Evolutionary conservation across 257 asterid species (phyloP), one percentile per base, ranked within the genome.

Genomic region (Fraxinus excelsior): DNA sequence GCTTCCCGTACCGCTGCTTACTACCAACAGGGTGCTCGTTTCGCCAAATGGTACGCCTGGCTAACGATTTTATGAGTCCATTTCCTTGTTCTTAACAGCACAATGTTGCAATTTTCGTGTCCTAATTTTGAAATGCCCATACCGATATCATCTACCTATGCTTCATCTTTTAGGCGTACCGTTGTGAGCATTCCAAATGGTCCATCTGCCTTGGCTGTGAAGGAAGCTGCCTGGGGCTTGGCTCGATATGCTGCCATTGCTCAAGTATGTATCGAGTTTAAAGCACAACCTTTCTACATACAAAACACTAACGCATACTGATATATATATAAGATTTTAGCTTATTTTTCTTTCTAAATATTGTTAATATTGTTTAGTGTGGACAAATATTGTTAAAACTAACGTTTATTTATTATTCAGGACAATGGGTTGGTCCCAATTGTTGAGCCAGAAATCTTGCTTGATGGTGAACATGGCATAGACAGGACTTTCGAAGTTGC

Each of bases 151-250:
- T 60, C 5, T 7, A 19, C 38, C 3, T 21, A 1, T 26, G 44
- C 32, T 49, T 68, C 26, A 67, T 76, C 72, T 60, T 77, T 72
- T 70, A 94, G 98, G 98, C 97, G 98, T 88, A 92, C 96, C 2
- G 97, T 94, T 74, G 97, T 94, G 91, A 92, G 97, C 91, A 92
- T 92, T 80, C 98, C 98, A 49, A 92, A 92, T 31, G 97, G 98
- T 7, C 98, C 98, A 53, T 89, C 98, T 74, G 97, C 96, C 8
- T 84, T 92, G 87, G 98, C 98, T 28, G 97, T 94, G 80, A 94
- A 94, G 88, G 98, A 94, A 87, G 98, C 98, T 13, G 98, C 98
- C 34, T 92, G 98, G 98, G 98, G 98, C 18, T 76, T 94, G 82
- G 98, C 98, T 85, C 96, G 98, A 60, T 94, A 94, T 51, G 98